phyloP scores from a whole-genome alignment of 192 early-diverging fungal genomes.

The Allomyces arbusculus region DNA sequence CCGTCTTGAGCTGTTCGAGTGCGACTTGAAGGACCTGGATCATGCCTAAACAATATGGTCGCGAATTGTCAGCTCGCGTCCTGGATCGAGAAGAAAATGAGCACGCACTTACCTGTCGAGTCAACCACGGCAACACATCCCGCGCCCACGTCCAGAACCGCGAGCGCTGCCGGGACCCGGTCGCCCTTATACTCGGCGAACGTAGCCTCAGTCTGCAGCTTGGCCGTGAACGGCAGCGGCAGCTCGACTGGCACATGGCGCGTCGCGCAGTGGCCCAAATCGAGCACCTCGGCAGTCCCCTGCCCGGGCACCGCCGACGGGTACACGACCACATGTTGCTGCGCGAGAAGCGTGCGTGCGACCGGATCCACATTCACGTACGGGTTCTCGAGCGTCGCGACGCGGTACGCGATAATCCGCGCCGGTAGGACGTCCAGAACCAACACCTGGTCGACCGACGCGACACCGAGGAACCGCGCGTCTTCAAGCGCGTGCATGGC shows the following conservation, averaged over 20 bases:
- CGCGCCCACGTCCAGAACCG: not conserved
- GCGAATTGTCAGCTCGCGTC: too few relatives aligned
- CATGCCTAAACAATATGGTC: too few relatives aligned
- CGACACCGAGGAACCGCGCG: not conserved
- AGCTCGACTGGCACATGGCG: not conserved
- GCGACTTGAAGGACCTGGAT: not conserved
- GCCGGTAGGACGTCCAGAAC: not conserved
- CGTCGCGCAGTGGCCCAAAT: not conserved
- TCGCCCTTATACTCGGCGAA: not conserved
- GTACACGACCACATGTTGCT: not conserved
- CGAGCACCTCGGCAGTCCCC: not conserved
- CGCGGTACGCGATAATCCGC: not conserved
- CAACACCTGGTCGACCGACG: not conserved
- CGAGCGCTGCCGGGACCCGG: not conserved
- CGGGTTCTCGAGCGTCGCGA: constrained; percentile 8
- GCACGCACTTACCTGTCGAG: not conserved
- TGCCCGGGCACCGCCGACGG: not conserved
- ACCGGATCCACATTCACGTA: constrained; percentile 10
- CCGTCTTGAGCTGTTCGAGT: not conserved
- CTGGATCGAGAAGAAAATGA: too few relatives aligned
- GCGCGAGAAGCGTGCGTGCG: not conserved
- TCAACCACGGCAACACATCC: not conserved
- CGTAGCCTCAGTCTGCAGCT: not conserved
- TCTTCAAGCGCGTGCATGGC: too few relatives aligned
- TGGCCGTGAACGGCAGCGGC: not conserved